Evolutionary conservation across 768 basidiomycete species (phyloP), one percentile per base, ranked within the genome.

Genomic region (Tulasnella calospora): DNA sequence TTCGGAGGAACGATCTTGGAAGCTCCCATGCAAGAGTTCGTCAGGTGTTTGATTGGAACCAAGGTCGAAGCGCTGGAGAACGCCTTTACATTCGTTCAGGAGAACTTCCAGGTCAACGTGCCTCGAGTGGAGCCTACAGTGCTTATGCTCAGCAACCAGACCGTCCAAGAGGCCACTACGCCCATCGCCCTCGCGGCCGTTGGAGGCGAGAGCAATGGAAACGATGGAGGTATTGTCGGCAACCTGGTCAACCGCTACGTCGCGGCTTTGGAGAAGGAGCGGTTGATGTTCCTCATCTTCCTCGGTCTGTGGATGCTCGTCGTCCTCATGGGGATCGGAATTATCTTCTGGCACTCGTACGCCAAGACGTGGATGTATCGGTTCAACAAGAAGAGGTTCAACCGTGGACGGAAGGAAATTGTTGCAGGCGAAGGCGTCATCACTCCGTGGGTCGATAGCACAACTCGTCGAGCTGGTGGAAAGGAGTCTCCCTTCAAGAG

Each of bases 1-100:
- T 96, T 99, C 84, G 92, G 93, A 71, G 90, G 90, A 10, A 96
- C 96, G 5, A 88, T 96, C 81, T 89, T 98, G 44, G 91, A 93
- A 81, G 82, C 86, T 3, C 94, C 95, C 0, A 89, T 93, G 15
- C 92, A 94, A 81, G 94, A 94, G 74, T 98, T 99, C 82, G 85
- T 98, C 82, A 89, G 87, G 82, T 98, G 97, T 83, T 88, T 98
- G 82, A 89, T 99, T 81, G 97, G 97, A n/a, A 88, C 89, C 79
- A 99, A 99, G 83, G 91, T 99, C 71, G 86, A 91, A 77, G 94
- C 92, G 13, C 87, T 99, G 82, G 94, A 96, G 84, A 87, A 90
- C 23, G 95, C 93, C 7, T 86, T 98, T 55, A 98, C 95, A 0
- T 98, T 97, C 88, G 86, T 99, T 80, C 92, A 97, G 83, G 86